These are phyloP conservation scores for Chlamydomonas incerta DNA, from an alignment of 139 green algal genomes.

Conservation along the genomic window DNA sequence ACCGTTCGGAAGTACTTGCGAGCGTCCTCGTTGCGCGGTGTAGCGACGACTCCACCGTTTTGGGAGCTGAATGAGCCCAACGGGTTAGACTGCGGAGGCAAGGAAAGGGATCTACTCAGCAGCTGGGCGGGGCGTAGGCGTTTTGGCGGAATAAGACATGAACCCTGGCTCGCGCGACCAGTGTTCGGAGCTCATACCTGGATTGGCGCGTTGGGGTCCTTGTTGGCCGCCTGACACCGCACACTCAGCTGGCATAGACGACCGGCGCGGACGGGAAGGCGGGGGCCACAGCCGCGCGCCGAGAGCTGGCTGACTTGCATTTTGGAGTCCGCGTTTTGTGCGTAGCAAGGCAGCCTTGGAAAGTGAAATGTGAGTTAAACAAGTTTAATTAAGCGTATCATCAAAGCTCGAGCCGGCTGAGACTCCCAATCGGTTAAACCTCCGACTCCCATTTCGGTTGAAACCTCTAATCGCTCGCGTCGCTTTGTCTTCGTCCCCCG, in stretches of 20 bases:
- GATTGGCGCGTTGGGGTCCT: slow-evolving; percentile 44
- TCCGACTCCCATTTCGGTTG: too few relatives aligned
- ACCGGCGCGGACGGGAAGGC: neutral
- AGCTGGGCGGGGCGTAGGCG: neutral
- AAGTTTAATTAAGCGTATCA: too few relatives aligned
- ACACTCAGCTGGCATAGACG: neutral
- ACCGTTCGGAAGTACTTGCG: slow-evolving; percentile 49
- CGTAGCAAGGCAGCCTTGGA: neutral
- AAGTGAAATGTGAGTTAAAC: too few relatives aligned
- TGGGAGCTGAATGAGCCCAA: slow-evolving; percentile 33
- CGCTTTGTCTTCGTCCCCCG: too few relatives aligned
- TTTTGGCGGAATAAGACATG: neutral
- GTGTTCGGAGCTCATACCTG: neutral
- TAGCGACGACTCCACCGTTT: neutral
- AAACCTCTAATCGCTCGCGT: too few relatives aligned
- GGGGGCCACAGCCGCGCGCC: neutral
- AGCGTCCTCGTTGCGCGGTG: slow-evolving; percentile 19
- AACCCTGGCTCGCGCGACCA: neutral
- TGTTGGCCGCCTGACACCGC: neutral
- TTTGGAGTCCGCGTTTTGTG: too few relatives aligned
- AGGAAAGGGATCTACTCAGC: neutral
- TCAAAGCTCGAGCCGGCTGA: too few relatives aligned
- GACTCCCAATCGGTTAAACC: too few relatives aligned
- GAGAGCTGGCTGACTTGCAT: neutral
- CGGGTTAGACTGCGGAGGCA: neutral